Conservation (phyloP, 2,329 filamentous ascomycete genomes). For the Trichoderma hamatum region DNA sequence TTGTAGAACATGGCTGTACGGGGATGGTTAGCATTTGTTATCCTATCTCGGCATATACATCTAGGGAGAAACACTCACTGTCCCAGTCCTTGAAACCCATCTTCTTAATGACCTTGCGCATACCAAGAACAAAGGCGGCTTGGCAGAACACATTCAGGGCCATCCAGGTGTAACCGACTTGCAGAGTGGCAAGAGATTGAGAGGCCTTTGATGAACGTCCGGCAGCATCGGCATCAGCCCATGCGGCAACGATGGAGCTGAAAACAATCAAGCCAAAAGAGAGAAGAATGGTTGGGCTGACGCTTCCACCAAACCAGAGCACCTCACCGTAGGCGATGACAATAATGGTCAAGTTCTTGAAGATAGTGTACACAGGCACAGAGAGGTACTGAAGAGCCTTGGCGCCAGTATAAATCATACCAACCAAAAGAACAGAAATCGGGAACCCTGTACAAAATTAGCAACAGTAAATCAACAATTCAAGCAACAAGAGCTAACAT, state of each 20-base stretch:
- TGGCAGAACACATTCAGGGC: conserved; percentile 94
- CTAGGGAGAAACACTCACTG: conserved; percentile 64
- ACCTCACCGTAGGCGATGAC: conserved; percentile 98
- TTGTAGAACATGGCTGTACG: conserved; percentile 96
- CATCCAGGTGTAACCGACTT: conserved; percentile 98
- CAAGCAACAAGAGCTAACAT: conserved; percentile 62
- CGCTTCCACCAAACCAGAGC: conserved; percentile 93
- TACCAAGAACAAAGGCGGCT: conserved; percentile 83
- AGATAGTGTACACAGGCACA: conserved; percentile 98
- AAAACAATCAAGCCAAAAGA: conserved; percentile 97
- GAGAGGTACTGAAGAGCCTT: conserved; percentile 96
- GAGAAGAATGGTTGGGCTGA: conserved; percentile 83
- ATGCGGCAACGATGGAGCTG: conserved; percentile 91
- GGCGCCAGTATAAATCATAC: conserved; percentile 98
- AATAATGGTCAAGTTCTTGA: conserved; percentile 99
- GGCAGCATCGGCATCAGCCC: conserved; percentile 93
- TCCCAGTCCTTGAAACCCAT: conserved; percentile 99
- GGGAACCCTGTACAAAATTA: conserved; percentile 74
- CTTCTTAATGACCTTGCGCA: conserved; percentile 98
- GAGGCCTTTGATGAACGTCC: conserved; percentile 67
- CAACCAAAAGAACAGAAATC: conserved; percentile 90
- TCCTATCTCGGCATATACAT: not conserved
- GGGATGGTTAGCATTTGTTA: conserved; percentile 37
- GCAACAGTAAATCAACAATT: conserved; percentile 7
- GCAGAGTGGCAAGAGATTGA: conserved; percentile 82